Base-by-base conservation (phyloP, 73 alveolate species). In the Stentor roeselii region DNA sequence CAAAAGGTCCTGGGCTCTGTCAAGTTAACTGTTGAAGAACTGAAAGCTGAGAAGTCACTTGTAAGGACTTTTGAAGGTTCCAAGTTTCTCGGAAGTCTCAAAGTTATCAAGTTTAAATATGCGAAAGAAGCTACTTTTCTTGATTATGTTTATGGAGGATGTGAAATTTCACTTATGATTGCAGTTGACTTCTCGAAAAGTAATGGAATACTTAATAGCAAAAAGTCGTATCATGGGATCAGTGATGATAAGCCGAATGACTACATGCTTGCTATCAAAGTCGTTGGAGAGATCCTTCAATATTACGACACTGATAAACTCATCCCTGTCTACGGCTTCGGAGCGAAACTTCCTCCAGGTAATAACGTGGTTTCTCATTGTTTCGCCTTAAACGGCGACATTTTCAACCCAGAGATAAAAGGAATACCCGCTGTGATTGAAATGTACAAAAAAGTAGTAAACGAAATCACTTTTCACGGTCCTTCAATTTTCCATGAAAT, bases 321-420 rank as follows among this genome's bases (percentile, higher is more conserved):
- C 78, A 88, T 95, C 75, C 99, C 99, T 11, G 93, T 95, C 36
- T 96, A 84, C 88, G 99, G 99, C 0, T 97, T 97, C 85, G 98
- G 99, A 21, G 99, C 99, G 1, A 91, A 87, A 59, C 86, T 97
- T 30, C 95, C 95, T 31, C 94, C 93, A 14, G 42, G 74, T 85
- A 39, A 67, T 40, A 77, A 91, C 76, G 88, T 86, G 0, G 95
- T 90, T 2, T 93, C 99, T 50, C 94, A 93, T 83, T 95, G 99
- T 86, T 97, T 95, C 85, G 98, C 98, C 14, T 78, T 96, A 39
- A 96, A 93, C 82, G 98, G 98, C n/a, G 86, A 95, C 85, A 86
- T 89, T 11, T 92, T 90, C 60, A 87, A 90, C 78, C 99, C 99
- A 3, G 95, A 89, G 78, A 95, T 95, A 21, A 86, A 95, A 82